A percentile compares a stretch with the other conserved stretches of the same genome.
Evolutionary conservation across 257 asterid genomes (phyloP).

Genomic region (Capsicum pubescens): DNA sequence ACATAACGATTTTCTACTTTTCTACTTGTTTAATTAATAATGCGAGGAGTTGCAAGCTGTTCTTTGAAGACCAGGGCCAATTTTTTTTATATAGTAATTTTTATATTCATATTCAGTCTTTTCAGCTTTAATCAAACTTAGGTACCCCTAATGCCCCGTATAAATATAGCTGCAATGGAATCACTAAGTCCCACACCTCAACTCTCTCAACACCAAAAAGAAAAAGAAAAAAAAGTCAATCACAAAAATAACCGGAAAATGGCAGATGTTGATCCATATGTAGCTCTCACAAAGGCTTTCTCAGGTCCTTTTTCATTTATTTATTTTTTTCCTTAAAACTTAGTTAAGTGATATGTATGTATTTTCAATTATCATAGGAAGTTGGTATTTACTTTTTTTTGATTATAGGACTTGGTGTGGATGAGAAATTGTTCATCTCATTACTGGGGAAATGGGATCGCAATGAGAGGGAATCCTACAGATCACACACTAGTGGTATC

Average conservation of each 20-base stretch:
- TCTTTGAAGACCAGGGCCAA: too few species aligned
- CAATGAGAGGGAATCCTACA: slow-evolving; percentile 57
- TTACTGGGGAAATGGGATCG: slow-evolving; percentile 68
- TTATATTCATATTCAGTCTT: neutral
- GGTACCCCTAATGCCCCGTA: neutral
- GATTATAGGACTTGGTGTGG: slow-evolving; percentile 67
- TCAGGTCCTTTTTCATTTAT: slow-evolving; percentile 46
- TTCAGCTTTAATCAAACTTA: neutral
- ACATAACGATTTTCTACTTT: too few species aligned
- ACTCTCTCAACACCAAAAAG: neutral
- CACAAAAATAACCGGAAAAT: slow-evolving; percentile 4
- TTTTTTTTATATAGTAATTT: too few species aligned
- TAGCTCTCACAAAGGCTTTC: slow-evolving; percentile 68
- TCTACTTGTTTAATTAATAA: too few species aligned
- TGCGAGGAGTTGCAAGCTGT: too few species aligned
- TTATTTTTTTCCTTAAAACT: neutral
- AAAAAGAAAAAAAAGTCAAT: too few species aligned
- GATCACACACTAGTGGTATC: slow-evolving; percentile 56
- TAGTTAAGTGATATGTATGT: too few species aligned
- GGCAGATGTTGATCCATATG: slow-evolving; percentile 59
- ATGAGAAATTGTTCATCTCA: slow-evolving; percentile 64
- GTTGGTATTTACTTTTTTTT: too few species aligned
- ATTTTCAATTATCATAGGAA: too few species aligned
- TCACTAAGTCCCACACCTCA: neutral
- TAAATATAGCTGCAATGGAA: neutral